Base-by-base conservation (phyloP, 352 stramenopile species). In the Pythium aristosporum region DNA sequence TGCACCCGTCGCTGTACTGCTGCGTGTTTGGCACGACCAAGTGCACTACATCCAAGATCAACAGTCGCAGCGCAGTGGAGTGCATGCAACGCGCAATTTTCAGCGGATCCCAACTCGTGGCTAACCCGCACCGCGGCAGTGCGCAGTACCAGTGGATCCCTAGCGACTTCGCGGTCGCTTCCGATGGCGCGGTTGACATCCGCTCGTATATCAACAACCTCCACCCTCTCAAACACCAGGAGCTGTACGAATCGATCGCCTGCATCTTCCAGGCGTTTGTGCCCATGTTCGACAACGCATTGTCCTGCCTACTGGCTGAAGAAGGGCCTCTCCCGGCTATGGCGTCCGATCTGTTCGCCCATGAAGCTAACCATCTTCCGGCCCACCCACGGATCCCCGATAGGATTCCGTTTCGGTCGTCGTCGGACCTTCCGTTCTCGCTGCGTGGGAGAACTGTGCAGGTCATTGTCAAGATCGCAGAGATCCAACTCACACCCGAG, bases 1-100 rank as follows among this genome's bases (percentile, higher is more conserved):
- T 88, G 20, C 81, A 86, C 57, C 79, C 79, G 32, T 90, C 81
- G 37, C 53, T 91, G 12, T 87, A 77, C 57, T 91, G 81, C 52
- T 85, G 72, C 34, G 74, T 91, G 3, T 70, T 72, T 28, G 72
- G 76, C 30, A 34, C 60, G 11, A 88, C 78, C 0, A 58, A 61
- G 25, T 8, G 42, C 5, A 18, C 72, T 0, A 1, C 34, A 0
- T 48, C n/a, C 9, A 50, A 28, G 16, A 28, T 30, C 6, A 11
- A 5, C 18, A 10, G 5, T 11, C 12, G 4, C 3, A 43, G 21
- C 49, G 34, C 67, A 25, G 43, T 63, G 3, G 69, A 84, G 34
- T 56, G 72, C 47, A 82, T 86, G 73, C 48, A 73, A 5, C 57
- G 63, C 5, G 46, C 77, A 15, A 63, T 76, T 48, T 70, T 77